Conservation (phyloP, 1,284 basidiomycete genomes). For the Dichomitus squalens region DNA sequence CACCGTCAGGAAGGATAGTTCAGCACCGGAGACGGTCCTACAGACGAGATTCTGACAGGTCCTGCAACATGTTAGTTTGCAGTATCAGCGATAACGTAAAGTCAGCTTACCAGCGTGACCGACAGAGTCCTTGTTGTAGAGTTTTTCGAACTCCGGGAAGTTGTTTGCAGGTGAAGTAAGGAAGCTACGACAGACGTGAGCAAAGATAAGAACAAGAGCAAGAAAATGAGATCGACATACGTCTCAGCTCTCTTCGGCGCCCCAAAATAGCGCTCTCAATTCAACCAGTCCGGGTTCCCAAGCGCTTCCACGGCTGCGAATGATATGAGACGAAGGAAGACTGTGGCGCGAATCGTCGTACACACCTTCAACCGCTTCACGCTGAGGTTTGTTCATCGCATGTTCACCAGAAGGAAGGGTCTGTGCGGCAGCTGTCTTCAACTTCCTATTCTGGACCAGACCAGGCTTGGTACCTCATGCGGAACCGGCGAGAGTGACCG, state of each 20-base stretch:
- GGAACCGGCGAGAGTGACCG: neutral
- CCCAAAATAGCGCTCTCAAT: conserved; percentile 26
- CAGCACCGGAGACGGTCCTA: conserved; percentile 7
- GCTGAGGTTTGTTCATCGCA: conserved; percentile 16
- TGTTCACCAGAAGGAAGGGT: conserved; percentile 16
- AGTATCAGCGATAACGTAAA: neutral
- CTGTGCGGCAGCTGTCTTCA: conserved; percentile 23
- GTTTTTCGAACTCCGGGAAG: neutral
- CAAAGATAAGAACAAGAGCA: neutral
- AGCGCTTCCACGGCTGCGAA: conserved; percentile 24
- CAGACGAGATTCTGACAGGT: conserved; percentile 12
- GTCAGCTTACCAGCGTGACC: conserved; percentile 7
- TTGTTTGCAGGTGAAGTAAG: neutral
- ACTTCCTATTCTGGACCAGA: neutral
- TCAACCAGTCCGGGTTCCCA: conserved; percentile 34
- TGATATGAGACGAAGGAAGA: neutral
- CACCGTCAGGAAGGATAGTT: conserved; percentile 18
- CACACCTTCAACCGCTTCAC: conserved; percentile 20
- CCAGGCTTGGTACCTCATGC: neutral
- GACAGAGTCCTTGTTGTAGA: neutral
- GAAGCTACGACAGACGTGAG: neutral
- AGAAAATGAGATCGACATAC: conserved; percentile 4
- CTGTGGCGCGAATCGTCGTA: neutral
- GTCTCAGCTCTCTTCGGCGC: conserved; percentile 24
- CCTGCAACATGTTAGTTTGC: conserved; percentile 5